phyloP scores from a whole-genome alignment of 2,329 filamentous ascomycete genomes.

The Aureobasidium sp. region DNA sequence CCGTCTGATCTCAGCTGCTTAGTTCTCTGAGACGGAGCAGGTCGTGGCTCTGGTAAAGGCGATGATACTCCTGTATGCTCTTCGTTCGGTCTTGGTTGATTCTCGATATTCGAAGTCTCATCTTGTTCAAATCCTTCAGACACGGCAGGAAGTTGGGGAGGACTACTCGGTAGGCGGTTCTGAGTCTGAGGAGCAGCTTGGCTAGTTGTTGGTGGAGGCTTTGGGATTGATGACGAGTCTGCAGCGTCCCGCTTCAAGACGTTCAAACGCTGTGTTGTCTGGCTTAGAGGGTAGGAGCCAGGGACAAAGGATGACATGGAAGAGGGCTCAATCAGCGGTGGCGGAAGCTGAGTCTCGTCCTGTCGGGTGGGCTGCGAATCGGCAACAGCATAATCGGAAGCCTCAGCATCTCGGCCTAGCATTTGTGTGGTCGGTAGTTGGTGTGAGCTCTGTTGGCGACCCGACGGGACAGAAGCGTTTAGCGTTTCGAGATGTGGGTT shows the following conservation, averaged over 20 bases:
- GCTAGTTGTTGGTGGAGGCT: slow-evolving; percentile 18
- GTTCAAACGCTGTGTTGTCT: slow-evolving; percentile 5
- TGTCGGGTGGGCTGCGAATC: slow-evolving; percentile 38
- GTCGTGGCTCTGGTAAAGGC: slow-evolving; percentile 15
- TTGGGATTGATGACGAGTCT: slow-evolving; percentile 21
- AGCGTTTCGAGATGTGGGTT: neutral
- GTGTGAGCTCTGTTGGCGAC: slow-evolving; percentile 1
- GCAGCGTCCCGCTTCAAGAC: slow-evolving; percentile 1
- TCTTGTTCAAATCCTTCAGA: neutral
- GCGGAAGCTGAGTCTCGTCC: slow-evolving; percentile 25
- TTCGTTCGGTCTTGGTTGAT: neutral
- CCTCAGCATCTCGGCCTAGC: neutral
- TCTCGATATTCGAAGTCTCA: neutral
- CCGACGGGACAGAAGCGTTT: neutral
- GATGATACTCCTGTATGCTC: neutral
- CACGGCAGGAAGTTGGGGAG: slow-evolving; percentile 21
- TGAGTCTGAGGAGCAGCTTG: slow-evolving; percentile 18
- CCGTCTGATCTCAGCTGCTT: neutral
- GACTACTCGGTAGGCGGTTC: slow-evolving; percentile 30
- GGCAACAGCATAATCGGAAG: slow-evolving; percentile 34
- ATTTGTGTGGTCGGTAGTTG: neutral
- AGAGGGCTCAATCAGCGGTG: slow-evolving; percentile 29
- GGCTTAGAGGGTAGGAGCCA: slow-evolving; percentile 30
- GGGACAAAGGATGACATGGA: slow-evolving; percentile 29
- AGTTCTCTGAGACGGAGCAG: neutral